Conservation (phyloP, 2,329 filamentous ascomycete species). For the Fusarium beomiforme region DNA sequence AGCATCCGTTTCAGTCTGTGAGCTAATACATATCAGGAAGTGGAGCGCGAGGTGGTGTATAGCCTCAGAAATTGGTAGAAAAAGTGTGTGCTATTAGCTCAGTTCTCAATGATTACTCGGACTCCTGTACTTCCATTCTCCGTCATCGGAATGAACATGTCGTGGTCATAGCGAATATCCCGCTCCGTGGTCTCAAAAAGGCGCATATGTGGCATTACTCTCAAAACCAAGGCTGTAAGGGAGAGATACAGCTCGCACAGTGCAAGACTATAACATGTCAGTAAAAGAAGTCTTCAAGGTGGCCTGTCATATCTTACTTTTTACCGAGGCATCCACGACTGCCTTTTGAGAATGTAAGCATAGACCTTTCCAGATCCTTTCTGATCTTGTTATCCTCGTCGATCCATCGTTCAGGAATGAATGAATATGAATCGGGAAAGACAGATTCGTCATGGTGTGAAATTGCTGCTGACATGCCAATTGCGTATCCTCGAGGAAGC, state of each 20-base stretch:
- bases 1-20: fast-evolving
- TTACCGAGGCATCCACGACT: constrained; percentile 21
- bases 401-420: constrained; percentile 10
- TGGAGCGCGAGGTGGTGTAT: neutral
- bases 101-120: constrained; percentile 3
- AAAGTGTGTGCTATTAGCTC: neutral
- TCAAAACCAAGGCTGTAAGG: neutral
- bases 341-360: constrained; percentile 9
- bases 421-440: constrained; percentile 8
- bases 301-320: neutral
- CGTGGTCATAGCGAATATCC: constrained; percentile 17
- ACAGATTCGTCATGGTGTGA: constrained; percentile 9
- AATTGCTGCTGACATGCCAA: constrained; percentile 11
- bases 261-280: neutral
- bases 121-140: constrained; percentile 3
- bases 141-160: constrained; percentile 15
- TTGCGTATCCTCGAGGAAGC: constrained; percentile 6
- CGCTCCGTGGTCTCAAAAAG: constrained; percentile 6
- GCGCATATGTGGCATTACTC: constrained; percentile 13
- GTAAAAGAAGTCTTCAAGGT: fast-evolving
- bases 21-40: neutral
- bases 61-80: neutral
- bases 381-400: neutral
- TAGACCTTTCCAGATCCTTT: constrained; percentile 7
- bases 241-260: constrained; percentile 17